Evolutionary conservation across 441 rosid genomes (phyloP), one percentile per base, ranked within the genome.

Genomic region (Pelargonium fulgidum): DNA sequence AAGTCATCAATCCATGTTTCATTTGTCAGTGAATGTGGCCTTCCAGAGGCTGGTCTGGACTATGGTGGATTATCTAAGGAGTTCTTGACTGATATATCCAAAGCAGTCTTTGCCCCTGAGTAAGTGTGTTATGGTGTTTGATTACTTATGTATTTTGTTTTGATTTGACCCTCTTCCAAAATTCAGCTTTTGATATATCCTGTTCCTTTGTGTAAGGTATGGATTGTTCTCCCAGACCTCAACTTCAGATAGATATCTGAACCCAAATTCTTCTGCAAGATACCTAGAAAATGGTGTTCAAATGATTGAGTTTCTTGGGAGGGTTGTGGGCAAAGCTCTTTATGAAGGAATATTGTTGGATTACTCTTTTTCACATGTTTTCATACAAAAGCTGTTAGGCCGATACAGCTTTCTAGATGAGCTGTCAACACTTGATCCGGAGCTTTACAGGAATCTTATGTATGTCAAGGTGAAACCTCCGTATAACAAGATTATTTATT

Each of bases 11-110:
- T 92, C 78, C 93, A 92, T 68, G 98, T 94, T 69, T 94, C 98
- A 14, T 94, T 94, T 88, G 95, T 94, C 68, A 94, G 97, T 78
- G 98, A 94, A 74, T 85, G 85, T 83, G 99, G 98, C 77, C 89
- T 92, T 81, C 97, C 92, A 54, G 99, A 92, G 85, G 98, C 98
- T 72, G 99, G 99, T 80, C 86, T 94, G 74, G 99, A 94, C 81
- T 92, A 90, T 78, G 99, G 99, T 72, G 99, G 99, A 68, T 82
- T 92, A 76, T 92, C 98, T 24, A 94, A 94, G 78, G 99, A 94
- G 83, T 94, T 94, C 77, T 72, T 94, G 73, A 94, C 99, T 72
- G 99, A 94, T 80, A 86, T 94, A 73, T 90, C 99, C 72, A 94
- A 94, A 80, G 81, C 93, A 64, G 95, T 92, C 72, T 94, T 94